Evolutionary conservation across 148 eudicot genomes (phyloP).

Genomic region (Chenopodium suecicum): DNA sequence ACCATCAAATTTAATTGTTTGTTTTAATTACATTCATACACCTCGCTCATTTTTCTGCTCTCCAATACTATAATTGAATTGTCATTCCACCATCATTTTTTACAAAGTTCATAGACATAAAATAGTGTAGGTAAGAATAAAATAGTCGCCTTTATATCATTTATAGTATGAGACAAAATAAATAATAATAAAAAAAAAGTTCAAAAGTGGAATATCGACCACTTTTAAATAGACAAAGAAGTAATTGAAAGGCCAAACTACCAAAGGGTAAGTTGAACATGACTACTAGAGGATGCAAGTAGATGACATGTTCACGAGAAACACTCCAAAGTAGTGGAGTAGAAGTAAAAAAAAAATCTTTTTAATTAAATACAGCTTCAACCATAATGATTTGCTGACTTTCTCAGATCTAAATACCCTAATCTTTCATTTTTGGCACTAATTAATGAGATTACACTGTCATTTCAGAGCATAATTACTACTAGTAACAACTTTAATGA

Average conservation of each 20-base stretch:
- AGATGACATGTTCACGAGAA: conserved; percentile 10
- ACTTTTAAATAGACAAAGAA: too few species aligned
- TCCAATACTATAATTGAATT: too few species aligned
- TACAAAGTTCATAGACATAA: too few species aligned
- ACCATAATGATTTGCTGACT: background rate
- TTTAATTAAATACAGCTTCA: background rate
- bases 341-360: background rate
- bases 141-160: too few species aligned
- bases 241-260: background rate
- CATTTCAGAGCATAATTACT: background rate
- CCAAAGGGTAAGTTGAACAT: background rate
- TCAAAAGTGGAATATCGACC: too few species aligned
- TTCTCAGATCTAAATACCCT: conserved; percentile 9
- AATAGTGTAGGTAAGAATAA: too few species aligned
- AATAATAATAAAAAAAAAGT: too few species aligned
- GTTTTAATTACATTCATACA: too few species aligned
- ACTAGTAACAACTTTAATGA: background rate
- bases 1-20: too few species aligned
- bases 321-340: conserved; percentile 2
- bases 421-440: conserved; percentile 1
- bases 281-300: background rate
- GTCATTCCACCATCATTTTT: too few species aligned
- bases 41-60: too few species aligned
- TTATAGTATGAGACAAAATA: too few species aligned
- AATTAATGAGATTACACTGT: conserved; percentile 8